Percentiles rank a stretch among this genome's conserved stretches.
Conservation (phyloP, 176 grass and related monocot species). For the Juncus inflexus region DNA sequence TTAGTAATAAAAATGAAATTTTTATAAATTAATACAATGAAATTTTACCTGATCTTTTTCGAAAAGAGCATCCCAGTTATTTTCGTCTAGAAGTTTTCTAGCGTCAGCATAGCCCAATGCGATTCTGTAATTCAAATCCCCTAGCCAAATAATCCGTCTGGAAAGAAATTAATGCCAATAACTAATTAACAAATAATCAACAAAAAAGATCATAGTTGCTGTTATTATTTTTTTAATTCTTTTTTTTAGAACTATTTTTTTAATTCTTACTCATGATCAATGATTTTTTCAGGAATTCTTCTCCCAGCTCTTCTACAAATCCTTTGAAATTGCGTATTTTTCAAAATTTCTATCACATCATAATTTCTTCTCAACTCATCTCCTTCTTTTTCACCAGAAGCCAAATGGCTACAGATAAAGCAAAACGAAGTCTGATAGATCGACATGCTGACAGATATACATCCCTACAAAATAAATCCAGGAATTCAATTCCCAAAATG, state of each 20-base stretch:
- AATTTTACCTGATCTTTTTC: conserved; percentile 70
- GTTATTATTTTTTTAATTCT: not conserved
- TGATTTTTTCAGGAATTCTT: conserved; percentile 57
- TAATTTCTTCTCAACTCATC: conserved; percentile 74
- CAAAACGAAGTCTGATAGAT: conserved; percentile 77
- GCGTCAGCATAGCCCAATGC: conserved; percentile 59
- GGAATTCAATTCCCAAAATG: too few species aligned
- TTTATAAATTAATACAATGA: too few species aligned
- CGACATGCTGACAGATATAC: conserved; percentile 90
- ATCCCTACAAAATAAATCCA: conserved; percentile 42
- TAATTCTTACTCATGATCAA: conserved; percentile 79
- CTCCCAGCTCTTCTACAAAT: conserved; percentile 51
- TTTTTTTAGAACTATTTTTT: not conserved
- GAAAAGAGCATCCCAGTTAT: conserved; percentile 74
- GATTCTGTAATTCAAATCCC: conserved; percentile 86
- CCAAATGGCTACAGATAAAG: conserved; percentile 93
- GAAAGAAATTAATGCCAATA: not conserved
- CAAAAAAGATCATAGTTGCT: too few species aligned
- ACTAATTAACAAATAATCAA: too few species aligned
- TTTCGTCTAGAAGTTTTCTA: conserved; percentile 54
- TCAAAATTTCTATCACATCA: conserved; percentile 84
- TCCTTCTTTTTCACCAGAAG: conserved; percentile 94
- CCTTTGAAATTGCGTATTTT: conserved; percentile 58
- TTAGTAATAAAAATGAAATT: too few species aligned
- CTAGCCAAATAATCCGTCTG: conserved; percentile 77